Evolutionary conservation across 495 filamentous ascomycete species (phyloP).

Genomic region (Penicillium silybi): DNA sequence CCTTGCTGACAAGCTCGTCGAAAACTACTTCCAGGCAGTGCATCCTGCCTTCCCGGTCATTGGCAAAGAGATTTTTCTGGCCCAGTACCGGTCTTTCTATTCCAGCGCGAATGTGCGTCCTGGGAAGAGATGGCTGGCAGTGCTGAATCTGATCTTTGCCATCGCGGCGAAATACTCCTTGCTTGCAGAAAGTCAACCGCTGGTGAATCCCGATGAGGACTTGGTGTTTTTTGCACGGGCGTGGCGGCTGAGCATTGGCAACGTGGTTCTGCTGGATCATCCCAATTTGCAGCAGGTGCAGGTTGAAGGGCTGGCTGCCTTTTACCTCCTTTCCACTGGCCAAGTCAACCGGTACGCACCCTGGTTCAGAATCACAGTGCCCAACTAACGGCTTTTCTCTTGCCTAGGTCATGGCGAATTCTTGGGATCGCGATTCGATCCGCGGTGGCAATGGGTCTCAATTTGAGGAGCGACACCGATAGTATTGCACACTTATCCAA

Average conservation of each 20-base stretch:
- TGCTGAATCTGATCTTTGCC: constrained; percentile 64
- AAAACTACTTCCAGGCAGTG: constrained; percentile 52
- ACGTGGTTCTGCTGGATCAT: constrained; percentile 46
- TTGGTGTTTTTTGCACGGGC: constrained; percentile 56
- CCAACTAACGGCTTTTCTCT: not conserved
- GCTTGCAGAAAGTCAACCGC: constrained; percentile 36
- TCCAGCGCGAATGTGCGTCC: constrained; percentile 30
- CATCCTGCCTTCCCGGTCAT: constrained; percentile 60
- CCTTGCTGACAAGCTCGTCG: constrained; percentile 51
- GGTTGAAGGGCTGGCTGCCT: constrained; percentile 51
- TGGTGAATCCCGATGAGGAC: constrained; percentile 40
- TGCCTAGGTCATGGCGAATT: constrained; percentile 52
- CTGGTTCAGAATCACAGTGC: not conserved
- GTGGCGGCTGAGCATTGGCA: constrained; percentile 50
- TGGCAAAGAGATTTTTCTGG: constrained; percentile 40
- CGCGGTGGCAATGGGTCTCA: constrained; percentile 56
- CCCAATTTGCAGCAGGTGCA: constrained; percentile 57
- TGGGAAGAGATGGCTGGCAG: constrained; percentile 52
- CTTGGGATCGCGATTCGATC: constrained; percentile 57
- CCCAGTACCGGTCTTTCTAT: constrained; percentile 41
- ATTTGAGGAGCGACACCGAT: constrained; percentile 55
- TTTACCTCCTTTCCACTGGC: constrained; percentile 56
- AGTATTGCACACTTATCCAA: constrained; percentile 45
- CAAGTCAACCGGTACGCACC: constrained; percentile 54
- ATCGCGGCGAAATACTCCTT: constrained; percentile 51